Conservation (phyloP, 441 rosid species). For the Eruca vesicaria region DNA sequence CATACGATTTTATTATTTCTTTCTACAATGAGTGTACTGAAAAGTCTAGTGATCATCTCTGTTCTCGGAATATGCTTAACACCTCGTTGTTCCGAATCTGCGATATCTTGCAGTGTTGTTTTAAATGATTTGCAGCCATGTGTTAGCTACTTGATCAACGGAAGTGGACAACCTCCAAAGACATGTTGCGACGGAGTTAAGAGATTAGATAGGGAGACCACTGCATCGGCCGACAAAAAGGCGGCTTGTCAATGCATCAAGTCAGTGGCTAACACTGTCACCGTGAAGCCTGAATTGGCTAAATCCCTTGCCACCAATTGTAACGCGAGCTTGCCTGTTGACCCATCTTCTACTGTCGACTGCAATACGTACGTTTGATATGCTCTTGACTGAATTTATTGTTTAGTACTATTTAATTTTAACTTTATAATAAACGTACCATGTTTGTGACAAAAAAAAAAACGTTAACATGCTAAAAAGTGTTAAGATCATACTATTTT, state of each 20-base stretch:
- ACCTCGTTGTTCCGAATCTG: slow-evolving; percentile 46
- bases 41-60: slow-evolving; percentile 9
- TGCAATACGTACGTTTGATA: slow-evolving; percentile 58
- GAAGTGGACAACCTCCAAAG: slow-evolving; percentile 64
- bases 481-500: neutral
- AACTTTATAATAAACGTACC: neutral
- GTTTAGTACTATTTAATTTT: neutral
- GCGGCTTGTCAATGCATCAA: slow-evolving; percentile 79
- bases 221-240: slow-evolving; percentile 56
- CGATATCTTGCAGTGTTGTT: slow-evolving; percentile 67
- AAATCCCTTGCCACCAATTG: slow-evolving; percentile 69
- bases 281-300: slow-evolving; percentile 58
- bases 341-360: slow-evolving; percentile 63
- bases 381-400: neutral
- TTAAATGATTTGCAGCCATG: slow-evolving; percentile 70
- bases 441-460: neutral
- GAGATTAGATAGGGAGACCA: slow-evolving; percentile 49
- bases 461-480: neutral
- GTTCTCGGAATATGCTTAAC: slow-evolving; percentile 10
- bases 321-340: slow-evolving; percentile 52
- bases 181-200: slow-evolving; percentile 67
- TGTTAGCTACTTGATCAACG: slow-evolving; percentile 61
- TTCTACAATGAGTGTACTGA: slow-evolving; percentile 6
- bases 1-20: neutral
- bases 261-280: slow-evolving; percentile 52